Percentiles rank a stretch among this genome's conserved stretches.
Evolutionary conservation across 306 rosid genomes (phyloP).

Genomic region (Delonix regia): DNA sequence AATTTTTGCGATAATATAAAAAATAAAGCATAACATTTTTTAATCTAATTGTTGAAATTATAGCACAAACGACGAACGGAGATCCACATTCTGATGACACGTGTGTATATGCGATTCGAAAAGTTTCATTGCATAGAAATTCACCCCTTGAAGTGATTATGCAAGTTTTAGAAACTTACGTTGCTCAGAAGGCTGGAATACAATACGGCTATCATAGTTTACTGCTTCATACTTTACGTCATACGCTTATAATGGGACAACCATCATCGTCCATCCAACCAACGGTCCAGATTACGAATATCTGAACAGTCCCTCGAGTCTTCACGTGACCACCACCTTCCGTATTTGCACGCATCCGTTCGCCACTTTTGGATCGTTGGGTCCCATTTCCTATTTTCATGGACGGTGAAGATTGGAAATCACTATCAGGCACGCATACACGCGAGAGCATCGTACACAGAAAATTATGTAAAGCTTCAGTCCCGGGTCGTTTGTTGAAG

Average conservation of each 20-base stretch:
- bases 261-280: not conserved
- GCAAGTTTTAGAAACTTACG: not conserved
- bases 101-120: not conserved
- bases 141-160: too few relatives aligned
- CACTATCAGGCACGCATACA: not conserved
- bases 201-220: too few relatives aligned
- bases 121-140: not conserved
- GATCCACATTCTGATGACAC: not conserved
- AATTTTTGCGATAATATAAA: too few relatives aligned
- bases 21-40: too few relatives aligned
- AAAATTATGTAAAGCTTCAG: not conserved
- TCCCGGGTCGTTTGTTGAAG: constrained; percentile 10
- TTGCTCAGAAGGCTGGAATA: not conserved
- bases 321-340: constrained; percentile 13
- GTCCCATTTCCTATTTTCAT: not conserved
- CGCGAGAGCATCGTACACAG: not conserved
- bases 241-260: not conserved
- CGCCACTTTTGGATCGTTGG: not conserved
- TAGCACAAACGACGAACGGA: not conserved
- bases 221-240: not conserved
- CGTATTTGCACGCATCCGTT: not conserved
- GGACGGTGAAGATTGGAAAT: not conserved
- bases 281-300: not conserved
- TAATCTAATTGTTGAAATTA: too few relatives aligned
- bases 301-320: not conserved